A percentile compares a stretch with the other conserved stretches of the same genome.
phyloP scores from a whole-genome alignment of 768 basidiomycete genomes.

The Amanita fuliginea region DNA sequence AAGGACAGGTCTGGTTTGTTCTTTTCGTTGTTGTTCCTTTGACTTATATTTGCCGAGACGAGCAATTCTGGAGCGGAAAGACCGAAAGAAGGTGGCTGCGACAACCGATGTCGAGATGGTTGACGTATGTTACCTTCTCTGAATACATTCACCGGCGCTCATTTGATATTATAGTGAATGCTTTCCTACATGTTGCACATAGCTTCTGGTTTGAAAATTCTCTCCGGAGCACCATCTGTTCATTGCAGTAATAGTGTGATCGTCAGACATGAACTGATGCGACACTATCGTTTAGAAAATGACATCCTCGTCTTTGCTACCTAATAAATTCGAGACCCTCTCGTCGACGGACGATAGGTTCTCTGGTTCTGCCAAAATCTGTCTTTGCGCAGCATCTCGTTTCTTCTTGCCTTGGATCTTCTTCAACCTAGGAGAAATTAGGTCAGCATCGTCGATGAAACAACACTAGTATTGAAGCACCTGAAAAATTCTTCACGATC shows the following conservation, averaged over 20 bases:
- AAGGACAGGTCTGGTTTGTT: constrained; percentile 58
- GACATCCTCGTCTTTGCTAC: constrained; percentile 84
- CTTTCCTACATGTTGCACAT: constrained; percentile 7
- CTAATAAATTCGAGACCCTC: constrained; percentile 48
- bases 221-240: constrained; percentile 44
- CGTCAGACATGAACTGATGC: not conserved
- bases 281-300: constrained; percentile 56
- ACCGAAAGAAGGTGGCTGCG: constrained; percentile 52
- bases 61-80: constrained; percentile 81
- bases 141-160: constrained; percentile 6
- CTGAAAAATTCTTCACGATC: constrained; percentile 93
- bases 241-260: not conserved
- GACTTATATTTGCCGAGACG: constrained; percentile 31
- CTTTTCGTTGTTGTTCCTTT: not conserved
- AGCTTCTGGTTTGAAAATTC: constrained; percentile 33
- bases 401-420: constrained; percentile 99
- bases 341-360: constrained; percentile 21
- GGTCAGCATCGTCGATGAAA: not conserved
- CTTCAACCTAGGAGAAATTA: constrained; percentile 57
- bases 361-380: constrained; percentile 17
- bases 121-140: constrained; percentile 39
- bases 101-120: constrained; percentile 66
- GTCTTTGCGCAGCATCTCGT: constrained; percentile 27
- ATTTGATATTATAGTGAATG: constrained; percentile 24
- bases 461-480: constrained; percentile 23